phyloP scores from a whole-genome alignment of 2,329 filamentous ascomycete species.

The Penicillium concentricum region DNA sequence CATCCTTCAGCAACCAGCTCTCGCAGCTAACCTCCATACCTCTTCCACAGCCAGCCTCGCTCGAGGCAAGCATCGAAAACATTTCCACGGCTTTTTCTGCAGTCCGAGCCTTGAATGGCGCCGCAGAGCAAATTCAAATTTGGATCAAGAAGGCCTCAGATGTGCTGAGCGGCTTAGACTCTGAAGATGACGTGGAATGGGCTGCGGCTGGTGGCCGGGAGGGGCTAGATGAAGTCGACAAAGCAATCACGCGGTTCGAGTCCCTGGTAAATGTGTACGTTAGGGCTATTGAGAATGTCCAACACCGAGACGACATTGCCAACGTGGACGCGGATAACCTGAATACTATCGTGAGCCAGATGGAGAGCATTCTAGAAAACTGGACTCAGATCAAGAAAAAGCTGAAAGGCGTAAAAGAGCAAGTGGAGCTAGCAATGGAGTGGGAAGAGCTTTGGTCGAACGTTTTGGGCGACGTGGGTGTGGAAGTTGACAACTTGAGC shows the following conservation, averaged over 20 bases:
- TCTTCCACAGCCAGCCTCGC: conserved; percentile 77
- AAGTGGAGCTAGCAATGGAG: conserved; percentile 97
- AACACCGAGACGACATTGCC: conserved; percentile 72
- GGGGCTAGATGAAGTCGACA: conserved; percentile 57
- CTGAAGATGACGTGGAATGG: conserved; percentile 98
- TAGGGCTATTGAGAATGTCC: conserved; percentile 86
- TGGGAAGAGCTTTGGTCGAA: conserved; percentile 97
- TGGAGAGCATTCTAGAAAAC: conserved; percentile 80
- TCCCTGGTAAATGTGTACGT: conserved; percentile 90
- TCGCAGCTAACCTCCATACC: conserved; percentile 88
- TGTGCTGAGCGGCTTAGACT: conserved; percentile 83
- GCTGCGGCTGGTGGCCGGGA: conserved; percentile 74
- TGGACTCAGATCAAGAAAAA: conserved; percentile 81
- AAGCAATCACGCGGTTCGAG: conserved; percentile 79
- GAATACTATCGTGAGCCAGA: conserved; percentile 74
- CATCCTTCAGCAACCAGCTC: conserved; percentile 89
- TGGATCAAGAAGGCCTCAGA: conserved; percentile 94
- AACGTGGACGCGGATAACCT: conserved; percentile 70
- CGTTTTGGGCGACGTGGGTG: conserved; percentile 88
- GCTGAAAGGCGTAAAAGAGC: conserved; percentile 75
- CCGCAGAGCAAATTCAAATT: conserved; percentile 85
- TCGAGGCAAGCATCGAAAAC: conserved; percentile 78
- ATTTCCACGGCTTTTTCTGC: conserved; percentile 85
- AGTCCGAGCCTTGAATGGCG: conserved; percentile 76
- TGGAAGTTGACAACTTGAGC: conserved; percentile 77